Conservation (phyloP, 164 flowering plant species). For the Magnolia changhungtana region DNA sequence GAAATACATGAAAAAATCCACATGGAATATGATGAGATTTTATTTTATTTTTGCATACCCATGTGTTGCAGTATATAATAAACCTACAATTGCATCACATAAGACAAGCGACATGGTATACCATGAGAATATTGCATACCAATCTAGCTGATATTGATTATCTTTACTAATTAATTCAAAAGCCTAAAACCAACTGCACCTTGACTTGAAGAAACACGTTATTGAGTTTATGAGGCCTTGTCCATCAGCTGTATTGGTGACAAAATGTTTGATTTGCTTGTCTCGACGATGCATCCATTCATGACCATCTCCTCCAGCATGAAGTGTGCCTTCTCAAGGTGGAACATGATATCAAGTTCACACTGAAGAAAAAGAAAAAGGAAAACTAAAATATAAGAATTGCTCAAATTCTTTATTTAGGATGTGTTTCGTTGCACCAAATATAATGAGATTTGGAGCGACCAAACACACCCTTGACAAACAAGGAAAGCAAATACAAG, state of each 20-base stretch:
- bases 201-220: neutral
- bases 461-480: neutral
- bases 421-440: neutral
- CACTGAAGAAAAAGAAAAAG: constrained; percentile 50
- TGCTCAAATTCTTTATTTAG: neutral
- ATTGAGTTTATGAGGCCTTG: constrained; percentile 46
- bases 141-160: neutral
- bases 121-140: neutral
- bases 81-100: neutral
- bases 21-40: neutral
- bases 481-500: neutral
- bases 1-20: neutral
- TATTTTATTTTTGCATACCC: neutral
- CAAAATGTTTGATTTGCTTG: constrained; percentile 83
- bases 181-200: neutral
- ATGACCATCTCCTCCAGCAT: constrained; percentile 99
- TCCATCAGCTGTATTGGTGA: constrained; percentile 90
- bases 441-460: too few species aligned
- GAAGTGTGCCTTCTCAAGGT: constrained; percentile 96
- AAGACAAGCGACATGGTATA: neutral
- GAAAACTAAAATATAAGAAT: neutral
- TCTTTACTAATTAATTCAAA: neutral
- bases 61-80: neutral
- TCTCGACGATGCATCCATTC: constrained; percentile 96
- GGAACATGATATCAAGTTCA: constrained; percentile 98